These are phyloP conservation scores for Venturia carpophila DNA, from an alignment of 2,329 filamentous ascomycete species.

Conservation along the genomic window DNA sequence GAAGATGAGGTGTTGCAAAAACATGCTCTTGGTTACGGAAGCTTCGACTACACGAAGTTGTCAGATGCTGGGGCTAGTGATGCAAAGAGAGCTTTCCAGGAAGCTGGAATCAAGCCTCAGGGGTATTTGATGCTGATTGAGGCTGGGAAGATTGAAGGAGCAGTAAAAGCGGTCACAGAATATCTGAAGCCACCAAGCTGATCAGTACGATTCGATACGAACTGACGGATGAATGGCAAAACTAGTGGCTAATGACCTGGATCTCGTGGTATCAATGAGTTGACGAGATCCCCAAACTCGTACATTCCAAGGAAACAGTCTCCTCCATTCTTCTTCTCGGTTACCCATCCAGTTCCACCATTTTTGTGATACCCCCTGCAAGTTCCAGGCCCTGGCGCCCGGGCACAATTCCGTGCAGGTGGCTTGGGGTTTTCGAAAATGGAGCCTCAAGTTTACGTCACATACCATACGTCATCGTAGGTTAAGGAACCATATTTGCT, in stretches of 20 bases:
- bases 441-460: not conserved
- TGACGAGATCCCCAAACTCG: not conserved
- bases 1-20: slow-evolving; percentile 86
- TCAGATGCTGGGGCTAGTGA: slow-evolving; percentile 72
- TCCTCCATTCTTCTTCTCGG: not conserved
- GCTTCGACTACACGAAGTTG: slow-evolving; percentile 71
- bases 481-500: not conserved
- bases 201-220: not conserved
- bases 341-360: not conserved
- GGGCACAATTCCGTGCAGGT: not conserved
- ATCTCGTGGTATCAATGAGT: not conserved
- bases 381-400: too few relatives aligned
- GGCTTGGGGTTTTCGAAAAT: not conserved
- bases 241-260: not conserved
- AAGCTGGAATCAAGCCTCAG: slow-evolving; percentile 76
- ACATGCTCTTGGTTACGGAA: slow-evolving; percentile 61
- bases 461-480: not conserved
- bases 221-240: not conserved
- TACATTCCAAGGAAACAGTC: not conserved
- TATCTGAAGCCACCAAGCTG: slow-evolving; percentile 46
- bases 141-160: slow-evolving; percentile 63
- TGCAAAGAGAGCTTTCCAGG: slow-evolving; percentile 90
- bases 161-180: slow-evolving; percentile 66
- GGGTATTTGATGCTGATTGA: slow-evolving; percentile 86
- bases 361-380: not conserved